Evolutionary conservation across 2,329 filamentous ascomycete genomes (phyloP).

Genomic region (Penicillium brasilianum): DNA sequence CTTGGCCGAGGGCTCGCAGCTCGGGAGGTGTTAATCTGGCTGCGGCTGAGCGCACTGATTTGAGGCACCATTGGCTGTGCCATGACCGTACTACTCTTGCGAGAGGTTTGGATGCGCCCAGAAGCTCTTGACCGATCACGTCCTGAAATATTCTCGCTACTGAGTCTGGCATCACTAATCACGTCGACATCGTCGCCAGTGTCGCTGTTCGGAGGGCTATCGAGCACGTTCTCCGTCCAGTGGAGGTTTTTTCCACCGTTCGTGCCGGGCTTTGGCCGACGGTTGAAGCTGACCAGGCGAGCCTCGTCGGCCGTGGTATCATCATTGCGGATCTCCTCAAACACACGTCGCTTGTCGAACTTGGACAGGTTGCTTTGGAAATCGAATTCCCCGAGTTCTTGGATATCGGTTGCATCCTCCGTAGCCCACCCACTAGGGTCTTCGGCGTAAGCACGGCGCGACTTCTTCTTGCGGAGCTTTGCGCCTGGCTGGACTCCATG

Average conservation of each 20-base stretch:
- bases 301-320: constrained; percentile 88
- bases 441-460: constrained; percentile 54
- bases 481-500: constrained; percentile 32
- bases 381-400: constrained; percentile 93
- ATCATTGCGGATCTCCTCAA: constrained; percentile 87
- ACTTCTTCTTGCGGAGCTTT: constrained; percentile 54
- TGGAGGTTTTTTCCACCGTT: constrained; percentile 88
- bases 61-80: constrained; percentile 45
- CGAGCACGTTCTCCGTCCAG: constrained; percentile 88
- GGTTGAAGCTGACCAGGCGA: constrained; percentile 88
- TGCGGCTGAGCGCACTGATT: constrained; percentile 41
- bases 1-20: constrained; percentile 48
- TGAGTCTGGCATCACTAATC: constrained; percentile 47
- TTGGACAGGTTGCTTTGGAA: constrained; percentile 88
- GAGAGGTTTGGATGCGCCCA: constrained; percentile 41
- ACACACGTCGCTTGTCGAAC: constrained; percentile 91
- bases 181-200: constrained; percentile 64
- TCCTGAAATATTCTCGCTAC: constrained; percentile 54
- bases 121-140: constrained; percentile 48
- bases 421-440: constrained; percentile 88
- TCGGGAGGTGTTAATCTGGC: constrained; percentile 44
- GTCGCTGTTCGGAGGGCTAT: constrained; percentile 72
- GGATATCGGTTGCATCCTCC: constrained; percentile 92
- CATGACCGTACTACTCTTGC: constrained; percentile 50
- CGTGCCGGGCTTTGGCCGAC: constrained; percentile 67